Percentiles rank a stretch among this genome's conserved stretches.
Conservation (phyloP, 768 basidiomycete genomes). For the Lactifluus volemus region DNA sequence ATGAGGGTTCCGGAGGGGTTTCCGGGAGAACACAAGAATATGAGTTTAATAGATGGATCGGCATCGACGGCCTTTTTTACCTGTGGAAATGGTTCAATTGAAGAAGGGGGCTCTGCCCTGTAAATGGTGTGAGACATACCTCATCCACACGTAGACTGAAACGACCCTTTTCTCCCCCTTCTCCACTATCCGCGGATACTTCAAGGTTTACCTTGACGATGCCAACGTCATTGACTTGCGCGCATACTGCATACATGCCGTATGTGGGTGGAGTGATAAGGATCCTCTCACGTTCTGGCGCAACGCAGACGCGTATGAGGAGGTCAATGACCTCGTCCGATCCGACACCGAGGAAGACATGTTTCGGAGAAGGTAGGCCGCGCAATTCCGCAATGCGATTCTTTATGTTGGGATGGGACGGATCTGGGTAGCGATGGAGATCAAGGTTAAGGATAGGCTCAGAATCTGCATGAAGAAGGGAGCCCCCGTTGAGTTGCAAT, state of each 20-base stretch:
- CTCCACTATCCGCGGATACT: constrained; percentile 47
- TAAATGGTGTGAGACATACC: constrained; percentile 34
- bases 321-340: constrained; percentile 96
- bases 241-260: constrained; percentile 94
- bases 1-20: constrained; percentile 92
- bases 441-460: constrained; percentile 37
- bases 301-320: constrained; percentile 82
- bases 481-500: constrained; percentile 12
- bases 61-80: constrained; percentile 59
- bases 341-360: constrained; percentile 92
- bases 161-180: constrained; percentile 60
- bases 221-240: constrained; percentile 89
- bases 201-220: constrained; percentile 71
- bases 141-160: constrained; percentile 72
- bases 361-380: constrained; percentile 43
- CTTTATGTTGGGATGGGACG: constrained; percentile 77
- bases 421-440: constrained; percentile 91
- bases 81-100: constrained; percentile 30
- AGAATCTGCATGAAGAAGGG: constrained; percentile 25
- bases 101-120: neutral
- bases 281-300: constrained; percentile 68
- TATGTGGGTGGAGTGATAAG: constrained; percentile 39
- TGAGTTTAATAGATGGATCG: constrained; percentile 77
- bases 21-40: constrained; percentile 94
- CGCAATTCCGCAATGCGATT: constrained; percentile 64